Conservation (phyloP, 768 basidiomycete species). For the Kondoa malvinella region DNA sequence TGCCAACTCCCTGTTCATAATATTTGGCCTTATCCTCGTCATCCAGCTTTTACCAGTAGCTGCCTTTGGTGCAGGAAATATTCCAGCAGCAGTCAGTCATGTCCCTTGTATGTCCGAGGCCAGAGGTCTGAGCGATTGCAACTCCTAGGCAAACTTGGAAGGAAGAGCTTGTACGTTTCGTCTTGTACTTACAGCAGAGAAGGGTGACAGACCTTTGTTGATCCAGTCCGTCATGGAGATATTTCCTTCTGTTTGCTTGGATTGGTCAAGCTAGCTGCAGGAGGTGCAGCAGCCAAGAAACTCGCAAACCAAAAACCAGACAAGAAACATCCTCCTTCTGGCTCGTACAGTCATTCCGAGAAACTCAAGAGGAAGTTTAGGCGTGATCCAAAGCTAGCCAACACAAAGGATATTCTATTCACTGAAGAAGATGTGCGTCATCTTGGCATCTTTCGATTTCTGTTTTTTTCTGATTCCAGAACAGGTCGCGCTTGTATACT, state of each 20-base stretch:
- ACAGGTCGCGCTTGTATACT: neutral
- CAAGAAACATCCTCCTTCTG: neutral
- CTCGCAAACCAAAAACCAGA: neutral
- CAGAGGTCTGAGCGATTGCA: too few species aligned
- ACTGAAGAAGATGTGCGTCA: constrained; percentile 8
- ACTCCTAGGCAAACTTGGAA: neutral
- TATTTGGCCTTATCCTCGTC: too few species aligned
- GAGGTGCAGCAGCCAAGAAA: neutral
- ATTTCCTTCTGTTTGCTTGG: neutral
- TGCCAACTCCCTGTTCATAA: too few species aligned
- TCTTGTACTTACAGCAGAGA: too few species aligned
- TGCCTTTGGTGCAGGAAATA: neutral
- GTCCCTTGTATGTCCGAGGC: too few species aligned
- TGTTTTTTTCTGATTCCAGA: too few species aligned
- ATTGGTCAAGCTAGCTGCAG: neutral
- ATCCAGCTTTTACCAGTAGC: too few species aligned
- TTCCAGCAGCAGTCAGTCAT: too few species aligned
- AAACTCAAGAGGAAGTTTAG: neutral
- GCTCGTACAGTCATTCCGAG: neutral
- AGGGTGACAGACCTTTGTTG: neutral
- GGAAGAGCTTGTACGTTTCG: neutral
- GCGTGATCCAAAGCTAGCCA: neutral
- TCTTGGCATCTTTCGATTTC: too few species aligned
- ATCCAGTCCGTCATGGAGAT: neutral
- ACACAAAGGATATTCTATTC: neutral